A percentile compares a stretch with the other conserved stretches of the same genome.
Evolutionary conservation across 2,329 filamentous ascomycete species (phyloP).

Genomic region (Ophiognomonia clavigignenti-juglandacearum): DNA sequence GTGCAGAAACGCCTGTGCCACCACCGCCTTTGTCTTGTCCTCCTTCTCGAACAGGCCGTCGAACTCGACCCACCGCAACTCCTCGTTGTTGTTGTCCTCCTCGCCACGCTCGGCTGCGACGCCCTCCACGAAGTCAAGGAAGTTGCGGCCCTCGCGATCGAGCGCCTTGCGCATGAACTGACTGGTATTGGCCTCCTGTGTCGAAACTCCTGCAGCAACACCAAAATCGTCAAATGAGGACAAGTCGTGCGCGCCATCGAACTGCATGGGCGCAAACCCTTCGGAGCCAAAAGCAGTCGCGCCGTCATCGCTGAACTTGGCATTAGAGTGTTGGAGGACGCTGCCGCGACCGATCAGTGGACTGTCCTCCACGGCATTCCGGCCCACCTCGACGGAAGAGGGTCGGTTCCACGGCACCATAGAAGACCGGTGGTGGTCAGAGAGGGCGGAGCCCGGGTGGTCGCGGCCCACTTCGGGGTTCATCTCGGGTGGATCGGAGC

Average conservation of each 20-base stretch:
- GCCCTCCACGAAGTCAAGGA: slow-evolving; percentile 38
- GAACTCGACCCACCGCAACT: slow-evolving; percentile 56
- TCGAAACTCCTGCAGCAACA: slow-evolving; percentile 16
- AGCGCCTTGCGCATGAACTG: slow-evolving; percentile 31
- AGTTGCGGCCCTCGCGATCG: slow-evolving; percentile 41
- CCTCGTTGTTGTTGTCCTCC: slow-evolving; percentile 23
- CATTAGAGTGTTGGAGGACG: slow-evolving; percentile 33
- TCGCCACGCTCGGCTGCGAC: slow-evolving; percentile 25
- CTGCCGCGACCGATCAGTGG: slow-evolving; percentile 33
- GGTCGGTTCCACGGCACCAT: slow-evolving; percentile 50
- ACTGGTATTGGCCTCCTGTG: slow-evolving; percentile 22
- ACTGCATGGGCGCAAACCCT: slow-evolving; percentile 24
- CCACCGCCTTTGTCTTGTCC: slow-evolving; percentile 53
- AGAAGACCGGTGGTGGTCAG: slow-evolving; percentile 29
- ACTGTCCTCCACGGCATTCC: slow-evolving; percentile 28
- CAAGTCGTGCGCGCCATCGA: slow-evolving; percentile 20
- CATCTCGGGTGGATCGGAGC: slow-evolving; percentile 10
- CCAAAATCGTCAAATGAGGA: slow-evolving; percentile 26
- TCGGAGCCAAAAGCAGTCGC: slow-evolving; percentile 28
- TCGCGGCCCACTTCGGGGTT: slow-evolving; percentile 25
- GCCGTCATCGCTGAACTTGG: slow-evolving; percentile 41
- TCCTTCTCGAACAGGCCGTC: slow-evolving; percentile 60
- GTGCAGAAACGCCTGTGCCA: slow-evolving; percentile 72
- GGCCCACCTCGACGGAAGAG: slow-evolving; percentile 35
- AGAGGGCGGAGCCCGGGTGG: slow-evolving; percentile 13